Percentiles rank a stretch among this genome's conserved stretches.
These are phyloP conservation scores for Tylopilus cervinicoccineus DNA, from an alignment of 768 basidiomycete genomes.

Conservation along the genomic window DNA sequence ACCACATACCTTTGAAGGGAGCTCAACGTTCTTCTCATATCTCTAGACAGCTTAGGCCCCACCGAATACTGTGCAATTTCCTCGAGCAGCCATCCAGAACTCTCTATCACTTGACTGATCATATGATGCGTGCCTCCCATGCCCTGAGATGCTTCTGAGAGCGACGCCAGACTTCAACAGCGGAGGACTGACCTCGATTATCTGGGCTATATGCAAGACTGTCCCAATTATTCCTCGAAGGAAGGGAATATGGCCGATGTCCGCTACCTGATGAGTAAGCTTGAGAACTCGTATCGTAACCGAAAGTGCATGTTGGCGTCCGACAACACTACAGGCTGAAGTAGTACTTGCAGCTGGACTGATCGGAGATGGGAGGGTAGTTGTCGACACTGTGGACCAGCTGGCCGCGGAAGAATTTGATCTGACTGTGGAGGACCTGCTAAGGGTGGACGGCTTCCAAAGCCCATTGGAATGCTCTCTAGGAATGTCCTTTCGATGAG, in stretches of 20 bases:
- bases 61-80: slow-evolving; percentile 3
- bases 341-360: not conserved
- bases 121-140: slow-evolving; percentile 13
- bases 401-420: not conserved
- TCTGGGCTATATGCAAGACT: slow-evolving; percentile 4
- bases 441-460: not conserved
- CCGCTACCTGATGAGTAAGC: slow-evolving; percentile 4
- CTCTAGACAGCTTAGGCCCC: not conserved
- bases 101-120: slow-evolving; percentile 11
- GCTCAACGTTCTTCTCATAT: slow-evolving; percentile 2
- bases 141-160: slow-evolving; percentile 3
- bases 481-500: not conserved
- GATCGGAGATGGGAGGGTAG: not conserved
- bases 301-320: not conserved
- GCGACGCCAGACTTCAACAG: not conserved
- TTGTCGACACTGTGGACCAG: not conserved
- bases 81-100: slow-evolving; percentile 12
- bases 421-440: not conserved
- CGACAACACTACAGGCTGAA: slow-evolving; percentile 1
- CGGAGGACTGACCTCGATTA: slow-evolving; percentile 6
- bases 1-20: slow-evolving; percentile 6
- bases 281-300: slow-evolving; percentile 7
- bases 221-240: slow-evolving; percentile 10
- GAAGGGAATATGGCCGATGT: not conserved
- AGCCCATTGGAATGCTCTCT: not conserved